Base-by-base conservation (phyloP, 192 early-diverging fungal species). In the Coemansia furcata region DNA sequence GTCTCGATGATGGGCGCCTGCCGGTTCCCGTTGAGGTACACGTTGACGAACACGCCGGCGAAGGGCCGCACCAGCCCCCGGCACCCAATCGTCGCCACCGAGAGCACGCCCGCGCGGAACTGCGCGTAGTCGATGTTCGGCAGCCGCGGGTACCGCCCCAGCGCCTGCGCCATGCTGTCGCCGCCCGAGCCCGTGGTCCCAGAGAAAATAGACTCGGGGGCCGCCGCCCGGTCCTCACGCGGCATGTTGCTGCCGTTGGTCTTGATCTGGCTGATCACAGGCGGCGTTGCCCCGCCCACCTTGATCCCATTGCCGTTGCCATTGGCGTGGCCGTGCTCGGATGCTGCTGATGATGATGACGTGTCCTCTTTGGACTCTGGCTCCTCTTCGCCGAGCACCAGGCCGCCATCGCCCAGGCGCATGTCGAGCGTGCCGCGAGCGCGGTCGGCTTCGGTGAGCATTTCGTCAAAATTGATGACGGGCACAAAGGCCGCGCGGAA, bases 401-500 rank as follows among this genome's bases (percentile, higher is more conserved):
- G 66, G 15, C 73, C 82, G 26, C 75, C 73, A 59, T 79, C 73
- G 65, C 43, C 58, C 8, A 84, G 69, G 11, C 62, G 39, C 67
- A 76, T 84, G 19, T 78, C 82, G 52, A 80, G 50, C 50, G 57
- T 74, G 29, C 73, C 80, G 36, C 69, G 71, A 15, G 71, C 69
- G 14, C 62, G 62, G 10, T 77, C 69, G 67, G 77, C 65, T 44
- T 79, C 75, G 66, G 81, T 47, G 26, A 82, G 69, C 73, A 76
- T 76, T 4, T 78, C 77, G 65, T 84, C 79, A 77, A 84, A 77
- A 68, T 78, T 82, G 60, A 85, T 82, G n/a, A 70, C 77, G 0
- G 89, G 86, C 60, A 78, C 69, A 72, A 91, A 89, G 35, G 84
- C 76, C 4, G 86, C 80, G 12, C 77, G 74, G 77, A 87, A 87